These are phyloP conservation scores for Bipolaris bicolor DNA, from an alignment of 2,329 filamentous ascomycete species.

Conservation along the genomic window DNA sequence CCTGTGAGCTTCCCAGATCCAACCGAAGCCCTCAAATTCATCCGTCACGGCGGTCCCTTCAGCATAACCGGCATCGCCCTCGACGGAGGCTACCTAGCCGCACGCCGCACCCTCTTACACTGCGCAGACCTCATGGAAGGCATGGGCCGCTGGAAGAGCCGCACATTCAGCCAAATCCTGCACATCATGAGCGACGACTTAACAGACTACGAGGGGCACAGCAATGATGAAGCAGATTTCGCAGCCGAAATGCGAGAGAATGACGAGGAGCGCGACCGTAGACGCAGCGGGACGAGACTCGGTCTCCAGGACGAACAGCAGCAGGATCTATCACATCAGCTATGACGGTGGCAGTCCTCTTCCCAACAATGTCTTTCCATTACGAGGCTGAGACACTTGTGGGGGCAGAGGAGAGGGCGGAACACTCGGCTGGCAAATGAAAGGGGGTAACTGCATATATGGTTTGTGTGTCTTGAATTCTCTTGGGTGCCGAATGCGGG, in stretches of 20 bases:
- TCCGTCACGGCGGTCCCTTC: conserved; percentile 56
- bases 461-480: too few species aligned
- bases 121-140: conserved; percentile 61
- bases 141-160: conserved; percentile 59
- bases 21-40: conserved; percentile 51
- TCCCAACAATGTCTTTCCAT: conserved; percentile 28
- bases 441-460: too few species aligned
- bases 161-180: conserved; percentile 59
- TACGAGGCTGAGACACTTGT: conserved; percentile 30
- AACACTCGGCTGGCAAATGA: too few species aligned
- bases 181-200: conserved; percentile 62
- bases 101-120: conserved; percentile 58
- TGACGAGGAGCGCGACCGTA: background rate
- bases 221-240: conserved; percentile 12
- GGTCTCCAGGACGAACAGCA: background rate
- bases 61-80: conserved; percentile 57
- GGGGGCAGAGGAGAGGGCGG: conserved; percentile 33
- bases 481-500: too few species aligned
- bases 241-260: background rate
- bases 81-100: conserved; percentile 58
- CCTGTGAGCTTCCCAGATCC: conserved; percentile 34
- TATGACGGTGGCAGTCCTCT: conserved; percentile 39
- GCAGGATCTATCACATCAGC: background rate
- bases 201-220: conserved; percentile 42
- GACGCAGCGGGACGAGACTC: background rate